phyloP scores from a whole-genome alignment of 305 asterid genomes.

The Andrographis paniculata region DNA sequence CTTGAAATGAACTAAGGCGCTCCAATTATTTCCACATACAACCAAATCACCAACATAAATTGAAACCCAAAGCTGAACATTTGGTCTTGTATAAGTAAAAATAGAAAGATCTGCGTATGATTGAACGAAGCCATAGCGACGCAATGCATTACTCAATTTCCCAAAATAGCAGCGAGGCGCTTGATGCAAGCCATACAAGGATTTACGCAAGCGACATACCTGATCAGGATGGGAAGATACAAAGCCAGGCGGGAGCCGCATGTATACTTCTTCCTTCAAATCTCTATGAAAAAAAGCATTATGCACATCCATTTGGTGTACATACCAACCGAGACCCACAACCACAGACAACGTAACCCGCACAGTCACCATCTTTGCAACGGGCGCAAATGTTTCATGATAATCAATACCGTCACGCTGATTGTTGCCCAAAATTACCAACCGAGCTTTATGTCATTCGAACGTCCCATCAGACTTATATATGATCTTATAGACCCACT shows the following conservation, averaged over 20 bases:
- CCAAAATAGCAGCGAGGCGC: not conserved
- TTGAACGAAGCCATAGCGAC: not conserved
- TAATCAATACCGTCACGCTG: not conserved
- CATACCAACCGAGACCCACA: not conserved
- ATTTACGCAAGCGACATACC: not conserved
- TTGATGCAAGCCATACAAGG: not conserved
- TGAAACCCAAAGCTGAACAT: not conserved
- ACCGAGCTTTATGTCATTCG: not conserved
- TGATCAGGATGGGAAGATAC: not conserved
- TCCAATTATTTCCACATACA: not conserved
- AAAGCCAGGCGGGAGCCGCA: not conserved
- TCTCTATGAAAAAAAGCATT: not conserved
- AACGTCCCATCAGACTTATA: not conserved
- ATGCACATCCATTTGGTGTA: conserved; percentile 6
- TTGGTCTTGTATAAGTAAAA: not conserved
- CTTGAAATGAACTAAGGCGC: not conserved
- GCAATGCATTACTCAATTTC: not conserved
- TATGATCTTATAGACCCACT: not conserved
- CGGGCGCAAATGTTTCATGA: not conserved
- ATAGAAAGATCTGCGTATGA: not conserved
- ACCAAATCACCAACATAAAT: not conserved
- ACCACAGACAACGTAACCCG: not conserved
- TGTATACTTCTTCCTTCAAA: not conserved
- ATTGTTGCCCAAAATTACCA: not conserved
- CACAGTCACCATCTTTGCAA: conserved; percentile 5